Evolutionary conservation across 164 flowering plant genomes (phyloP), one percentile per base, ranked within the genome.

Genomic region (Tinospora cordifolia): DNA sequence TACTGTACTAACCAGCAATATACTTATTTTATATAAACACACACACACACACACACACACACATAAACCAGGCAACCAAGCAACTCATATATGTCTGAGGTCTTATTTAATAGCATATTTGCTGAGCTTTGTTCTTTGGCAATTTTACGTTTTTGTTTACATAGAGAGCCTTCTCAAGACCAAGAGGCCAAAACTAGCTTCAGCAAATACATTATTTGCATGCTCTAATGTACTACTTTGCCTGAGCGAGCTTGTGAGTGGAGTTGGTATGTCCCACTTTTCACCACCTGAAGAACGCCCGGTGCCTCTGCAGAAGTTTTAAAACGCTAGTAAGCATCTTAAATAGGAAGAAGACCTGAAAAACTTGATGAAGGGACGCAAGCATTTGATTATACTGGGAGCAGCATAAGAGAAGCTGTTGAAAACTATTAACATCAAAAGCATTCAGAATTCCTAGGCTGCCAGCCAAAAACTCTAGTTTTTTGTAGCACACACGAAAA

Each of bases 231-330:
- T n/a, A 51, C 22, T n/a, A 51, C 7, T 6, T 51, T 51, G n/a
- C 21, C 59, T 51, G 59, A 22, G 5, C 19, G 21, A 3, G 59
- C 19, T n/a, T 51, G 21, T 17, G 59, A 51, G 19, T 51, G 59
- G 7, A 51, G 59, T n/a, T 51, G 59, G n/a, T 51, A 51, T 51
- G 59, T 51, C 59, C 59, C 19, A 22, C 59, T 51, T 51, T 51
- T 51, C 21, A 51, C 59, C 59, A 51, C 59, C 59, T 51, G 59
- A 51, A 51, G 59, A 51, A 51, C 59, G 19, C 59, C 59, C 3
- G 59, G 59, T 51, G n/a, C 59, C 59, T 51, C 59, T 51, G 59
- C n/a, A 51, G 3, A 17, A 17, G 21, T 17, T 30, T 1, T 3
- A 51, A 51, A 17, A 51, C 4, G 8, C 17, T 51, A 17, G 13